Evolutionary conservation across 495 filamentous ascomycete genomes (phyloP).

Genomic region (Elasticomyces elasticus): DNA sequence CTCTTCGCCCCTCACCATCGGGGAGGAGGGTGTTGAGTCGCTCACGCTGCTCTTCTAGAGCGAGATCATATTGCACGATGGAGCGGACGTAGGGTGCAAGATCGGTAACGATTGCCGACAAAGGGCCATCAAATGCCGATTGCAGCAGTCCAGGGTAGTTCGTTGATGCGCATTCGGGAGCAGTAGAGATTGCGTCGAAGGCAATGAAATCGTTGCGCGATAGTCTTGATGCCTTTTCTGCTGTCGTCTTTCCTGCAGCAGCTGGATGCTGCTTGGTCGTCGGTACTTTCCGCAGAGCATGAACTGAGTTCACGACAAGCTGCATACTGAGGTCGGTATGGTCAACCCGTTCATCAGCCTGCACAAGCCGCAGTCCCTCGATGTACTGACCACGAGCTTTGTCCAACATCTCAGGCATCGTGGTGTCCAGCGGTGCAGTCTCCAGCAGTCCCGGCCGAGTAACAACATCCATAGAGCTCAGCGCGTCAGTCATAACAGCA

Average conservation of each 20-base stretch:
- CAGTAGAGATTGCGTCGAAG: conserved; percentile 47
- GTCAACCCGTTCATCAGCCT: conserved; percentile 39
- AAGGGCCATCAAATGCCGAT: conserved; percentile 63
- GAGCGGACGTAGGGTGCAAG: conserved; percentile 73
- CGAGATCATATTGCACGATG: conserved; percentile 66
- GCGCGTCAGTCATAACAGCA: conserved; percentile 13
- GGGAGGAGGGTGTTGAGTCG: conserved; percentile 53
- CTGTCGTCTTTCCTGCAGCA: not conserved
- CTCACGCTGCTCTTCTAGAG: conserved; percentile 55
- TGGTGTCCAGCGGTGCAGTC: conserved; percentile 43
- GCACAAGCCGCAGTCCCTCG: conserved; percentile 51
- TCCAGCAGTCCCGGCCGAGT: not conserved
- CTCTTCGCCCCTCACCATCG: conserved; percentile 35
- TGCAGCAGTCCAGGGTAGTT: conserved; percentile 31
- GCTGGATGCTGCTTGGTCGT: not conserved
- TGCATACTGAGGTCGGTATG: conserved; percentile 31
- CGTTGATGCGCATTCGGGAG: conserved; percentile 33
- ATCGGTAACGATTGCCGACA: conserved; percentile 56
- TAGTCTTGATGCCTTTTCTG: not conserved
- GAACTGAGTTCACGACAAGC: conserved; percentile 9
- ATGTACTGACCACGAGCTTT: conserved; percentile 55
- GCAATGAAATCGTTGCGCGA: conserved; percentile 39
- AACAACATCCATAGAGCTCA: conserved; percentile 33
- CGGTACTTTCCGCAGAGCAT: conserved; percentile 16
- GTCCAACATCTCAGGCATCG: conserved; percentile 46